A percentile compares a stretch with the other conserved stretches of the same genome.
Evolutionary conservation across 2,329 filamentous ascomycete species (phyloP).

Genomic region (Alternaria burnsii): DNA sequence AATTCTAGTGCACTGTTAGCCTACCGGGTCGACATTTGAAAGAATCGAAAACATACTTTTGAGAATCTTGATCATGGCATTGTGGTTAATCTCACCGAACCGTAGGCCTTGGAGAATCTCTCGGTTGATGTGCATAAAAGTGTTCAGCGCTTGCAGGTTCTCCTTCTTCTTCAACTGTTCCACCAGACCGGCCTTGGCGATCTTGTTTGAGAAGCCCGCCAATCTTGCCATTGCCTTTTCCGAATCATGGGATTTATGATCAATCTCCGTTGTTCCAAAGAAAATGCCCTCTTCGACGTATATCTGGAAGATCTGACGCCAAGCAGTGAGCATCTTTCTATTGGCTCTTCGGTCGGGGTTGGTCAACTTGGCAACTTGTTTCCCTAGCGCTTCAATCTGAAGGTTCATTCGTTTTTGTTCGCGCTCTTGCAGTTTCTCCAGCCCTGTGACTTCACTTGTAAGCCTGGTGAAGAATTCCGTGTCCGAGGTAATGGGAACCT

Average conservation of each 20-base stretch:
- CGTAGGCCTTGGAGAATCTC: conserved; percentile 80
- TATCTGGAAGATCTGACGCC: conserved; percentile 82
- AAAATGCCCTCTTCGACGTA: conserved; percentile 84
- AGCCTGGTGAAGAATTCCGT: conserved; percentile 81
- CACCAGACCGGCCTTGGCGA: conserved; percentile 67
- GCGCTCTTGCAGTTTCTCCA: conserved; percentile 72
- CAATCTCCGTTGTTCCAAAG: conserved; percentile 77
- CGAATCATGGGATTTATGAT: conserved; percentile 73
- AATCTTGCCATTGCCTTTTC: conserved; percentile 72
- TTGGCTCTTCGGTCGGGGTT: conserved; percentile 70
- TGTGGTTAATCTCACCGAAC: conserved; percentile 84
- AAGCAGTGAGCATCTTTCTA: conserved; percentile 72
- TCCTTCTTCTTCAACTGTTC: conserved; percentile 70
- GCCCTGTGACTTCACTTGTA: conserved; percentile 72
- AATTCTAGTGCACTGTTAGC: conserved; percentile 66
- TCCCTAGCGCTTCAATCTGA: conserved; percentile 71
- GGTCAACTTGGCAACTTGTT: conserved; percentile 70
- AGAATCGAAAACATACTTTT: conserved; percentile 68
- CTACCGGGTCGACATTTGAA: background rate
- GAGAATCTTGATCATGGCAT: conserved; percentile 81
- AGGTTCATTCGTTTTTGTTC: conserved; percentile 71
- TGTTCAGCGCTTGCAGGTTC: conserved; percentile 70
- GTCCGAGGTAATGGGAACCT: conserved; percentile 80
- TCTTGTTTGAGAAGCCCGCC: conserved; percentile 74
- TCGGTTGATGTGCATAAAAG: conserved; percentile 77